Percentiles rank a stretch among this genome's conserved stretches.
These are phyloP conservation scores for Corchorus olitorius DNA, from an alignment of 345 rosid genomes.

Conservation along the genomic window DNA sequence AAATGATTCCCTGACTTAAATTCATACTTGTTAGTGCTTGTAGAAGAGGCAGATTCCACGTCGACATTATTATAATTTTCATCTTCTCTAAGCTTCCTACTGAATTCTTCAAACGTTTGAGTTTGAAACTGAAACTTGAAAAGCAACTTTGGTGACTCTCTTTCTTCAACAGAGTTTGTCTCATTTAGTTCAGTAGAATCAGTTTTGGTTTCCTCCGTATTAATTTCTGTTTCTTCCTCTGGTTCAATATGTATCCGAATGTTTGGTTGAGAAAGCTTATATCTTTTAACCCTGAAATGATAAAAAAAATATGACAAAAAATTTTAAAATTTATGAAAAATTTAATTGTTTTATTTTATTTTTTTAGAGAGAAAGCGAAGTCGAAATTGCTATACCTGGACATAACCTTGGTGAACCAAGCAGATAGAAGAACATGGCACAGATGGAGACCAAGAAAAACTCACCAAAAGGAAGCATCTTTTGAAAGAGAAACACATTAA, in stretches of 20 bases:
- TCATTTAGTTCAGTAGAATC: conserved; percentile 18
- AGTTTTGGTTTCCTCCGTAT: conserved; percentile 19
- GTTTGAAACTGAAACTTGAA: conserved; percentile 78
- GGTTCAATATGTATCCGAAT: conserved; percentile 22
- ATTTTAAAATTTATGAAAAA: background rate
- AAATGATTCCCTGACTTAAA: conserved; percentile 34
- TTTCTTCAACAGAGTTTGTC: conserved; percentile 24
- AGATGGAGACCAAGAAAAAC: conserved; percentile 48
- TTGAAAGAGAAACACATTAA: conserved; percentile 25
- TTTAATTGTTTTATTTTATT: background rate
- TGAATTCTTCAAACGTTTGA: conserved; percentile 48
- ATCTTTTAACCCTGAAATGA: conserved; percentile 32
- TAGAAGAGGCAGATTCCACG: conserved; percentile 26
- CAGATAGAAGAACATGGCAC: conserved; percentile 44
- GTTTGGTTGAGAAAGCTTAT: conserved; percentile 25
- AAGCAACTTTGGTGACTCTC: conserved; percentile 45
- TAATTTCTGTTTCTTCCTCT: conserved; percentile 26
- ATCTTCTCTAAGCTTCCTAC: conserved; percentile 27
- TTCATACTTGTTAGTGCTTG: conserved; percentile 45
- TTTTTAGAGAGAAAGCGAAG: background rate
- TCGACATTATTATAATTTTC: conserved; percentile 20
- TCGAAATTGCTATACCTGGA: conserved; percentile 39
- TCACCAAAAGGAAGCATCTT: conserved; percentile 37
- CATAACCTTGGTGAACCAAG: conserved; percentile 35
- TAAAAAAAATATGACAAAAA: background rate